These are phyloP conservation scores for Rugosomyces carneus DNA, from an alignment of 1,284 basidiomycete species.

Conservation along the genomic window DNA sequence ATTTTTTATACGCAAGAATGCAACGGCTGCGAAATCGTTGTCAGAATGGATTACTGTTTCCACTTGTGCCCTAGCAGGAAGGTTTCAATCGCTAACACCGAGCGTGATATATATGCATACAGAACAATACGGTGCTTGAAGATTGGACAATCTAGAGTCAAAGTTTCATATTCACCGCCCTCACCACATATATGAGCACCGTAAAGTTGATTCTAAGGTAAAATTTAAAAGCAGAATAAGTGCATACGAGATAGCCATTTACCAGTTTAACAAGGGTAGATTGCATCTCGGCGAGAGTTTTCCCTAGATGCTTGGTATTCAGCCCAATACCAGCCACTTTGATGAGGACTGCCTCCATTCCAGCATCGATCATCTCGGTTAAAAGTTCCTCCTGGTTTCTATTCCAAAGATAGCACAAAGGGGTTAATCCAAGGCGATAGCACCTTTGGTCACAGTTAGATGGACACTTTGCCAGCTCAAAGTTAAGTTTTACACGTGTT, in stretches of 20 bases:
- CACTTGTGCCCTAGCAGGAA: conserved; percentile 44
- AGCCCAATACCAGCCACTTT: conserved; percentile 97
- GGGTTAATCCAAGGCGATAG: conserved; percentile 72
- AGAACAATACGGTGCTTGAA: conserved; percentile 78
- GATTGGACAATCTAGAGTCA: conserved; percentile 87
- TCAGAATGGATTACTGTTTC: conserved; percentile 74
- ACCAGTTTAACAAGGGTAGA: conserved; percentile 73
- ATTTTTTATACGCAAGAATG: conserved; percentile 74
- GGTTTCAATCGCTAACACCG: background rate
- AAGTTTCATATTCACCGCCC: conserved; percentile 96
- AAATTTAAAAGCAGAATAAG: conserved; percentile 2
- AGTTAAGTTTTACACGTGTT: conserved; percentile 77
- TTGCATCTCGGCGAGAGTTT: conserved; percentile 71
- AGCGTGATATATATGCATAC: conserved; percentile 34
- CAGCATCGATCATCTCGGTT: conserved; percentile 78
- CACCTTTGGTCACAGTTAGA: conserved; percentile 46
- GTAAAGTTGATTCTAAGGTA: conserved; percentile 68
- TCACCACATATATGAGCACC: conserved; percentile 96
- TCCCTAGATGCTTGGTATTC: conserved; percentile 73
- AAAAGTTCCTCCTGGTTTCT: conserved; percentile 81
- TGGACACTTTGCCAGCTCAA: conserved; percentile 1
- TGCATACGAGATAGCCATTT: conserved; percentile 17
- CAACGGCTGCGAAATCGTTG: conserved; percentile 78
- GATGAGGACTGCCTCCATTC: conserved; percentile 83
- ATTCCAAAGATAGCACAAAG: conserved; percentile 94